These are phyloP conservation scores for Colletotrichum cereale DNA, from an alignment of 2,329 filamentous ascomycete species.

Conservation along the genomic window DNA sequence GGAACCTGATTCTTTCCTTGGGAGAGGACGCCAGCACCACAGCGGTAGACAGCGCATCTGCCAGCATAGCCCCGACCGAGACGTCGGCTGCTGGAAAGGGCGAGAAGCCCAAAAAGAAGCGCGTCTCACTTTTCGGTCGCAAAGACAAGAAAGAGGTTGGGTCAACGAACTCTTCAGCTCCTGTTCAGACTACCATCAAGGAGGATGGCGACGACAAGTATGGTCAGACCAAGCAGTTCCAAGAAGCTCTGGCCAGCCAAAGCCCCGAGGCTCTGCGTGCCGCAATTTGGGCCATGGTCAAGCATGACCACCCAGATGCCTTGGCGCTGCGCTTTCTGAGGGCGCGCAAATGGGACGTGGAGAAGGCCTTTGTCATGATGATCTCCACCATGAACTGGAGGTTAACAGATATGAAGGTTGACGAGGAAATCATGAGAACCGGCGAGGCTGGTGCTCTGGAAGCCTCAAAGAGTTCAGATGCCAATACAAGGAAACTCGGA, in stretches of 20 bases:
- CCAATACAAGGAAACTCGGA: slow-evolving; percentile 73
- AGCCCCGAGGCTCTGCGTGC: slow-evolving; percentile 82
- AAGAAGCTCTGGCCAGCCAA: slow-evolving; percentile 81
- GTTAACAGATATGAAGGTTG: slow-evolving; percentile 83
- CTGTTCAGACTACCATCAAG: slow-evolving; percentile 53
- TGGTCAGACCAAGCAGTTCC: slow-evolving; percentile 87
- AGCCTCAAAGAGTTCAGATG: slow-evolving; percentile 67
- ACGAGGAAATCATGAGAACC: slow-evolving; percentile 85
- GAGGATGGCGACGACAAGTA: slow-evolving; percentile 86
- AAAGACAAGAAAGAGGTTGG: slow-evolving; percentile 67
- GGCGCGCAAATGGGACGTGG: slow-evolving; percentile 95
- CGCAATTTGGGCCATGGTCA: slow-evolving; percentile 93
- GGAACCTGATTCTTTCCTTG: slow-evolving; percentile 80
- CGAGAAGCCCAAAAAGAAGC: slow-evolving; percentile 82
- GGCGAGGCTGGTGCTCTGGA: slow-evolving; percentile 79
- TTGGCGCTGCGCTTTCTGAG: slow-evolving; percentile 85
- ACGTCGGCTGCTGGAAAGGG: slow-evolving; percentile 44
- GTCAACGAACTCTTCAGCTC: slow-evolving; percentile 49
- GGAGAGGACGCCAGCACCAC: slow-evolving; percentile 46
- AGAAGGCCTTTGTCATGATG: slow-evolving; percentile 93
- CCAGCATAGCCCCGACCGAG: slow-evolving; percentile 45
- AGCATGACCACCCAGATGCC: slow-evolving; percentile 93
- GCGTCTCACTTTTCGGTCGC: slow-evolving; percentile 76
- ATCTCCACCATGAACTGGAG: slow-evolving; percentile 96
- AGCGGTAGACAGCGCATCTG: slow-evolving; percentile 44